Conservation (phyloP, 345 rosid genomes). For the Populus tremula region DNA sequence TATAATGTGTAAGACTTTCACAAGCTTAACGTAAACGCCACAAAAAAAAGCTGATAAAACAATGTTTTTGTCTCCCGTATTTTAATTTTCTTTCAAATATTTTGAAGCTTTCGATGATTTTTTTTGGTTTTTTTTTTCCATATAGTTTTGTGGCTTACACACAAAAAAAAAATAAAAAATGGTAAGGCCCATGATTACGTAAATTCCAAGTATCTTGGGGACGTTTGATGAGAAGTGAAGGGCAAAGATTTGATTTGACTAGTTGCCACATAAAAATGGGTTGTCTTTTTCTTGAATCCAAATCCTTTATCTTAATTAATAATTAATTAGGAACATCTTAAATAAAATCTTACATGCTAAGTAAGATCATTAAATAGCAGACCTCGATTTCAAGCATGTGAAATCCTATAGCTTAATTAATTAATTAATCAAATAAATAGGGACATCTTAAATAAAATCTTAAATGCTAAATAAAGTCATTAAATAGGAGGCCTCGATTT, state of each 20-base stretch:
- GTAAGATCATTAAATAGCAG: not conserved
- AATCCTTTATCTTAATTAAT: not conserved
- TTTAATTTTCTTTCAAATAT: not conserved
- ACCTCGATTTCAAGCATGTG: not conserved
- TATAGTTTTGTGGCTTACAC: not conserved
- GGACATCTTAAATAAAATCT: not conserved
- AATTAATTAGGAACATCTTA: not conserved
- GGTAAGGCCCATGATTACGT: conserved; percentile 8
- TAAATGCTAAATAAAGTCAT: no score
- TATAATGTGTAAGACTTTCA: conserved; percentile 28
- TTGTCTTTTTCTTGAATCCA: not conserved
- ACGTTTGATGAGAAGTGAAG: conserved; percentile 19
- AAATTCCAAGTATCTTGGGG: conserved; percentile 43
- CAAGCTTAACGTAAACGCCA: conserved; percentile 50
- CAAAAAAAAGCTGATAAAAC: conserved; percentile 14
- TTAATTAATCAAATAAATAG: not conserved
- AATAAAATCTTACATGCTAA: not conserved
- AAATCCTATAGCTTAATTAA: no score
- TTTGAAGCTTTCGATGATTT: not conserved
- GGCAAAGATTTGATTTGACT: conserved; percentile 12
- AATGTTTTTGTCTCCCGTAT: not conserved
- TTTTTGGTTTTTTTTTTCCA: not conserved
- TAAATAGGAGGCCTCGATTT: no score
- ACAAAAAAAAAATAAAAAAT: accelerated
- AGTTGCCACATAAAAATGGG: not conserved